Evolutionary conservation across 2,329 filamentous ascomycete genomes (phyloP), one percentile per base, ranked within the genome.

Genomic region (Aspergillus tamarii): DNA sequence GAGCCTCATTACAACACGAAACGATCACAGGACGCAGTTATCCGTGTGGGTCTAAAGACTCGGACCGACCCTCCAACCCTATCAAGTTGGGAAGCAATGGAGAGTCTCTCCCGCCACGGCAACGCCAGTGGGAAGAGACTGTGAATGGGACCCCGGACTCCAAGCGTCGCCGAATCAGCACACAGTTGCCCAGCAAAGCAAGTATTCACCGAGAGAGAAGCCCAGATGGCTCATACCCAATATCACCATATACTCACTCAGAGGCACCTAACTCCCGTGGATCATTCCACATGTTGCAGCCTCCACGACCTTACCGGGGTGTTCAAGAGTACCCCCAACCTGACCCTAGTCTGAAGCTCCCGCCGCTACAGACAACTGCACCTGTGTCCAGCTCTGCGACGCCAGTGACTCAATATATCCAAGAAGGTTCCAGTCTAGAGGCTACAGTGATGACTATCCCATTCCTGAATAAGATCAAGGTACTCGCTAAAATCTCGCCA

Each of bases 361-460:
- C 85, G 46, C 85, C 86, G 8, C 73, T 88, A 23, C 81, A 86
- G 67, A 84, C 83, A 8, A 69, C 67, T 56, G 66, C 70, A 23
- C 71, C 72, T 5, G 59, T 59, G 11, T 19, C 65, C 34, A 61
- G 59, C 32, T 52, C 65, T n/a, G 64, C 67, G 52, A 72, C 70
- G 10, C 72, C 75, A 3, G 41, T 68, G 56, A 75, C 72, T 5
- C 73, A 73, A 19, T 74, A 68, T 57, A 62, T 73, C 12, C 69
- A 70, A 45, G 76, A 79, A 45, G 74, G 87, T 79, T 69, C 78
- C 67, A 83, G 73, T 56, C 79, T 91, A 26, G 88, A 91, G 70
- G 87, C 89, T 9, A 89, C 91, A 80, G 87, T 94, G 64, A 92
- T 91, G 88, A 87, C 84, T 30, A 91, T 95, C 58, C 86, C 90